Percentiles rank a stretch among this genome's conserved stretches.
Evolutionary conservation across 1,139 yeast species (phyloP).

Genomic region (Hanseniaspora gamundiae): DNA sequence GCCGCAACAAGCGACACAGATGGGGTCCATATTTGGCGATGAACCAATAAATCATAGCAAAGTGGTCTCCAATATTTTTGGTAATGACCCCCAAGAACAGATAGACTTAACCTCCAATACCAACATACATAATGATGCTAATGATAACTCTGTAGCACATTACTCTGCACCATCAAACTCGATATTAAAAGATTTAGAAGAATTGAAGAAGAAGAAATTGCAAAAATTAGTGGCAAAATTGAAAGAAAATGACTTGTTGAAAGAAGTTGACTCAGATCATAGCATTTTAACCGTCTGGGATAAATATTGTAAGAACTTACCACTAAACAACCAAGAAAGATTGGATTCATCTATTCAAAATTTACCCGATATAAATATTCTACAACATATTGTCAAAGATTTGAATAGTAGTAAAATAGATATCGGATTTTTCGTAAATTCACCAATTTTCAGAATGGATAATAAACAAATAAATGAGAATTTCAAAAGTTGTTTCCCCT

Average conservation of each 20-base stretch:
- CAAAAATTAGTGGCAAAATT: slow-evolving; percentile 16
- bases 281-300: not conserved
- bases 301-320: not conserved
- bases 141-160: slow-evolving; percentile 9
- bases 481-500: not conserved
- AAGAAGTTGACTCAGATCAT: not conserved
- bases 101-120: not conserved
- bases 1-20: slow-evolving; percentile 10
- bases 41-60: not conserved
- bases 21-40: slow-evolving; percentile 1
- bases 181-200: not conserved
- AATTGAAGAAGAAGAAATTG: slow-evolving; percentile 10
- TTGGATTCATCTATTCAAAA: not conserved
- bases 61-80: slow-evolving; percentile 10
- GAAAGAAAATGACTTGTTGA: slow-evolving; percentile 11
- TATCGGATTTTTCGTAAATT: slow-evolving; percentile 13
- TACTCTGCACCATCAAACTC: slow-evolving; percentile 8
- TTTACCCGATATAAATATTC: slow-evolving; percentile 13
- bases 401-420: slow-evolving; percentile 12
- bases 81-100: slow-evolving; percentile 5
- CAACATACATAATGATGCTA: slow-evolving; percentile 2
- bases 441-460: slow-evolving; percentile 19
- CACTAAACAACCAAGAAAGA: not conserved
- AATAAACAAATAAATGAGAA: slow-evolving; percentile 14
- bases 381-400: slow-evolving; percentile 19